Conservation (phyloP, 768 basidiomycete species). For the Termitomyces sp. region DNA sequence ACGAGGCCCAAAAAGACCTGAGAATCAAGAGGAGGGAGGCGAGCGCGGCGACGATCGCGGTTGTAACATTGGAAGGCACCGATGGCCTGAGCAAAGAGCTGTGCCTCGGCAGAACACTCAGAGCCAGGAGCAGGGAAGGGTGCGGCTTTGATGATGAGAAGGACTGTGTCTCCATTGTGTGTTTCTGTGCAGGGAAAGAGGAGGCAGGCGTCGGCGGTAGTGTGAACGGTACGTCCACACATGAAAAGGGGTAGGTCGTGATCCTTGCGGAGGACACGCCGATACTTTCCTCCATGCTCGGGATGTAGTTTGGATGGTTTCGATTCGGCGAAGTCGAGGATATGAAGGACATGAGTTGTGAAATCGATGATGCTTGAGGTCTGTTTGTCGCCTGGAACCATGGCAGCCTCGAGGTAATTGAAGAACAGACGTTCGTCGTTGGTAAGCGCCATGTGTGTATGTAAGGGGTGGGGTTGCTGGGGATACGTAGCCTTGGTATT, state of each 20-base stretch:
- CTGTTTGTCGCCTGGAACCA: slow-evolving; percentile 5
- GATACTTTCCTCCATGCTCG: slow-evolving; percentile 3
- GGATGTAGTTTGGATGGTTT: slow-evolving; percentile 9
- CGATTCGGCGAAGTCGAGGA: slow-evolving; percentile 15
- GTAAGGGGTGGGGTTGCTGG: neutral
- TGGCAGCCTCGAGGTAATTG: slow-evolving; percentile 15
- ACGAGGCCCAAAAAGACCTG: slow-evolving; percentile 16
- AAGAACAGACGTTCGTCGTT: slow-evolving; percentile 19
- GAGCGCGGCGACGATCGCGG: slow-evolving; percentile 16
- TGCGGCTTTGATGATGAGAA: slow-evolving; percentile 18
- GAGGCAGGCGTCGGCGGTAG: slow-evolving; percentile 19
- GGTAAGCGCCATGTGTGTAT: slow-evolving; percentile 12
- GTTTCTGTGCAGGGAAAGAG: slow-evolving; percentile 7
- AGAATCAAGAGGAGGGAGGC: slow-evolving; percentile 15
- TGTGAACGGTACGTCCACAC: slow-evolving; percentile 19
- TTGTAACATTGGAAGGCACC: slow-evolving; percentile 21
- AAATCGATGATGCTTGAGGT: slow-evolving; percentile 15
- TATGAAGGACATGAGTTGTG: slow-evolving; percentile 14
- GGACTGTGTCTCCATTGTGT: slow-evolving; percentile 9
- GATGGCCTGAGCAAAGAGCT: slow-evolving; percentile 20
- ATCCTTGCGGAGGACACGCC: slow-evolving; percentile 15
- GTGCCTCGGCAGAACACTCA: slow-evolving; percentile 12
- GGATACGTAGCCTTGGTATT: slow-evolving; percentile 8
- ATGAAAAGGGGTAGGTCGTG: slow-evolving; percentile 22
- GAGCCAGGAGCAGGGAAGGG: neutral